phyloP scores from a whole-genome alignment of 768 basidiomycete genomes.

The Kwoniella dejecticola region DNA sequence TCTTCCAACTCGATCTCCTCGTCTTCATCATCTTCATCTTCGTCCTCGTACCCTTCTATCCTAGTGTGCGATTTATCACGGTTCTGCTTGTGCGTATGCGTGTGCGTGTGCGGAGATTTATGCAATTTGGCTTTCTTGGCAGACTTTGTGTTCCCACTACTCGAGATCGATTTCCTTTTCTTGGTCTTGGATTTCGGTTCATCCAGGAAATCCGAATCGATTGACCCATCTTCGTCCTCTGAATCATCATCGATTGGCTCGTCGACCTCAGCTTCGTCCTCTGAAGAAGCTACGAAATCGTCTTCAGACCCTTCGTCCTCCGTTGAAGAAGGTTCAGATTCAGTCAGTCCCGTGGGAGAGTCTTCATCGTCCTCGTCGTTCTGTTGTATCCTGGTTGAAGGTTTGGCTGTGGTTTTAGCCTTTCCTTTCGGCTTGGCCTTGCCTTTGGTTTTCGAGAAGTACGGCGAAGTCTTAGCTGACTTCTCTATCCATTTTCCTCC shows the following conservation, averaged over 20 bases:
- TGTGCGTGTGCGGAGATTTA: not conserved
- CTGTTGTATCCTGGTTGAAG: constrained; percentile 1
- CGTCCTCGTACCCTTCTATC: constrained; percentile 28
- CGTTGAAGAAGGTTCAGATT: constrained; percentile 25
- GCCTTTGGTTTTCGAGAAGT: constrained; percentile 23
- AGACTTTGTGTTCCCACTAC: not conserved
- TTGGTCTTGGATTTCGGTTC: constrained; percentile 27
- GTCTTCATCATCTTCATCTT: constrained; percentile 33
- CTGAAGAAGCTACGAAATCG: constrained; percentile 36
- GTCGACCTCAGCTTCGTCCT: constrained; percentile 25
- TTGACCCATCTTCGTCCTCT: constrained; percentile 26
- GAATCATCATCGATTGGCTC: constrained; percentile 33
- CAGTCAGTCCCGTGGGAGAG: constrained; percentile 34
- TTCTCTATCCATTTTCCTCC: constrained; percentile 11
- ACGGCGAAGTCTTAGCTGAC: constrained; percentile 36
- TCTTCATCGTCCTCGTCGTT: constrained; percentile 56
- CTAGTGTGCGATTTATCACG: constrained; percentile 14
- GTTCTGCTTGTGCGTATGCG: not conserved
- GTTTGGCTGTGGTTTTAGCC: not conserved
- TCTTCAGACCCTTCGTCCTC: constrained; percentile 34
- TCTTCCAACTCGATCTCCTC: constrained; percentile 51
- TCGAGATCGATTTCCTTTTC: constrained; percentile 18
- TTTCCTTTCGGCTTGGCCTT: not conserved
- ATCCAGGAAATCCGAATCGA: constrained; percentile 35
- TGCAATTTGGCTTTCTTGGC: constrained; percentile 22